phyloP scores from a whole-genome alignment of 2,329 filamentous ascomycete species.

The Huntiella moniliformis region DNA sequence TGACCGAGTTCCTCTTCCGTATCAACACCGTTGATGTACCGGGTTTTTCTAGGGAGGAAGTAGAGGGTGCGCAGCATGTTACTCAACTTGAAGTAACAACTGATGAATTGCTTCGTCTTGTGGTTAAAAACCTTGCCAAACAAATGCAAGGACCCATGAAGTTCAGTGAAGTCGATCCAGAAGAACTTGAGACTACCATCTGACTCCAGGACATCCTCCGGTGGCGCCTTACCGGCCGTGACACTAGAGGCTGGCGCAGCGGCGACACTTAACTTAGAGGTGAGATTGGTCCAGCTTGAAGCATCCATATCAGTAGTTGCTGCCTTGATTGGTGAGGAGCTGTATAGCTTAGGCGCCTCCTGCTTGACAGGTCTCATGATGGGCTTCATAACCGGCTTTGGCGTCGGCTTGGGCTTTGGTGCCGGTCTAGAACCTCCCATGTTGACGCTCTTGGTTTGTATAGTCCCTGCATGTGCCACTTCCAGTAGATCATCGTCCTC shows the following conservation, averaged over 20 bases:
- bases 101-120: constrained; percentile 57
- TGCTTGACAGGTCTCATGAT: constrained; percentile 54
- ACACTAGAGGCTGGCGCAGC: constrained; percentile 29
- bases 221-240: constrained; percentile 56
- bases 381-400: constrained; percentile 37
- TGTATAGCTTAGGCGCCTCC: constrained; percentile 34
- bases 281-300: constrained; percentile 74
- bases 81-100: constrained; percentile 90
- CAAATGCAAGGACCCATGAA: constrained; percentile 77
- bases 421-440: constrained; percentile 55
- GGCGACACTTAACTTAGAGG: constrained; percentile 68
- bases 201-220: constrained; percentile 74
- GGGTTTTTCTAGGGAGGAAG: constrained; percentile 63
- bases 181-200: constrained; percentile 88
- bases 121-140: constrained; percentile 95
- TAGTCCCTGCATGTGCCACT: constrained; percentile 55
- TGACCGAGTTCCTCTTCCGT: constrained; percentile 68
- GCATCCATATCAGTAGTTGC: constrained; percentile 39
- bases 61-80: constrained; percentile 84
- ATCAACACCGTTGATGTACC: constrained; percentile 37
- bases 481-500: constrained; percentile 77
- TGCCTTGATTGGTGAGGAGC: constrained; percentile 8
- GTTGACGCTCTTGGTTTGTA: constrained; percentile 58
- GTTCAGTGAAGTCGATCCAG: constrained; percentile 90
- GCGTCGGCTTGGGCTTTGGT: constrained; percentile 58